phyloP scores from a whole-genome alignment of 306 rosid species.

The Ormosia emarginata region DNA sequence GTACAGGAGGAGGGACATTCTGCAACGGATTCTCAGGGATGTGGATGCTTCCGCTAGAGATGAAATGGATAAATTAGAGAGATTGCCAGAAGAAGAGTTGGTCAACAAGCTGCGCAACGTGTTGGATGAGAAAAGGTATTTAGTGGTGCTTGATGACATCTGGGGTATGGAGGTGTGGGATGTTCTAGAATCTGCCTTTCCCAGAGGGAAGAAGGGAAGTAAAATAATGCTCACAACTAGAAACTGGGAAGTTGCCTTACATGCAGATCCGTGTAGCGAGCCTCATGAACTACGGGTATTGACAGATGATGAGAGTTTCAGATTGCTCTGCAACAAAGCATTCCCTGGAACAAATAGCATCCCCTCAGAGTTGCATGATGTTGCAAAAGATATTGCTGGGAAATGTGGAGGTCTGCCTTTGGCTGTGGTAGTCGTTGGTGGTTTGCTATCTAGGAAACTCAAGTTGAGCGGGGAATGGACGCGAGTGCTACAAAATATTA shows the following conservation, averaged over 20 bases:
- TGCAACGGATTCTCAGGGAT: constrained; percentile 31
- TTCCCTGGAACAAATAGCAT: constrained; percentile 24
- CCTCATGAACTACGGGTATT: constrained; percentile 33
- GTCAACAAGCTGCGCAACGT: constrained; percentile 13
- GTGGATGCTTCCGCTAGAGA: constrained; percentile 18
- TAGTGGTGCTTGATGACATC: constrained; percentile 40
- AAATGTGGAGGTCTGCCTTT: constrained; percentile 48
- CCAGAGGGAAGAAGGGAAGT: constrained; percentile 33
- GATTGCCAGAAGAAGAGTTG: constrained; percentile 27
- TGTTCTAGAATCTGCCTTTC: constrained; percentile 29
- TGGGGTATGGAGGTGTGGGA: constrained; percentile 47
- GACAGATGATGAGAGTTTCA: constrained; percentile 33
- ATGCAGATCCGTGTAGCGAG: constrained; percentile 29
- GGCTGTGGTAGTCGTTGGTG: constrained; percentile 47
- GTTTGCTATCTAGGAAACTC: constrained; percentile 39
- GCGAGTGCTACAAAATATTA: constrained; percentile 29
- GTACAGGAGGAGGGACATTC: constrained; percentile 32
- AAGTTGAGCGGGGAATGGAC: constrained; percentile 37
- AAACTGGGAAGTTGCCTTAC: constrained; percentile 35
- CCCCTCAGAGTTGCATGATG: constrained; percentile 25
- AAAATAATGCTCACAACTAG: constrained; percentile 40
- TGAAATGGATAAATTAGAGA: not conserved
- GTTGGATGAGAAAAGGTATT: constrained; percentile 40
- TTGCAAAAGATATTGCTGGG: constrained; percentile 33
- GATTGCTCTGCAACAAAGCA: constrained; percentile 35